Evolutionary conservation across 345 rosid species (phyloP), one percentile per base, ranked within the genome.

Genomic region (Gossypioides kirkii): DNA sequence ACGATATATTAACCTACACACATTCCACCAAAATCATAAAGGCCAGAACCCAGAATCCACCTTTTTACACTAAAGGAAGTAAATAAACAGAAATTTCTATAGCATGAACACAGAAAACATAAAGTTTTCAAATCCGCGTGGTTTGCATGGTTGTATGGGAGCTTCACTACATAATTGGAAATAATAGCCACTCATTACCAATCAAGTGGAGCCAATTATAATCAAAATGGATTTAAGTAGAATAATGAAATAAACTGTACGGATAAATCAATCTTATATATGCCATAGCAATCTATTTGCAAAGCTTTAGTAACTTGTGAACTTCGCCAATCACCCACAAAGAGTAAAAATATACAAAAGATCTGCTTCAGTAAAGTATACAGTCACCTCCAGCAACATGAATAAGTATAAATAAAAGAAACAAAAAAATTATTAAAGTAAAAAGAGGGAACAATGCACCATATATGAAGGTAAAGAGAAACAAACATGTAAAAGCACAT

Each of bases 1-100:
- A 81, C 43, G 99, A 84, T 76, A 88, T 84, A 78, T 92, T 90
- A 47, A 95, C 97, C 99, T 95, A 73, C 75, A 78, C 70, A 26
- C 6, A 38, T 12, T 45, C 54, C 72, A 58, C 64, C 66, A 54
- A 74, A 45, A 77, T 66, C 14, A 2, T 66, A 46, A 66, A 22
- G 38, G 18, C 36, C 38, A 32, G 7, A 32, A 32, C 38, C 17
- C 70, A 7, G 38, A 45, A 45, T 22, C 54, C 45, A 22, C 43
- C 11, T 26, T 49, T 17, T 26, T 50, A n/a, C 22, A 28, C 45
- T 49, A 17, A 47, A 68, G 2, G 59, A 26, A 2, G 25, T 28
- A 17, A 68, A 46, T 32, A 13, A 28, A 46, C 4, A 10, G 8
- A 68, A 50, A 25, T 26, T 25, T 26, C 43, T 2, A 2, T 16